Base-by-base conservation (phyloP, 169 alveolate species). In the Plasmodium coatneyi region DNA sequence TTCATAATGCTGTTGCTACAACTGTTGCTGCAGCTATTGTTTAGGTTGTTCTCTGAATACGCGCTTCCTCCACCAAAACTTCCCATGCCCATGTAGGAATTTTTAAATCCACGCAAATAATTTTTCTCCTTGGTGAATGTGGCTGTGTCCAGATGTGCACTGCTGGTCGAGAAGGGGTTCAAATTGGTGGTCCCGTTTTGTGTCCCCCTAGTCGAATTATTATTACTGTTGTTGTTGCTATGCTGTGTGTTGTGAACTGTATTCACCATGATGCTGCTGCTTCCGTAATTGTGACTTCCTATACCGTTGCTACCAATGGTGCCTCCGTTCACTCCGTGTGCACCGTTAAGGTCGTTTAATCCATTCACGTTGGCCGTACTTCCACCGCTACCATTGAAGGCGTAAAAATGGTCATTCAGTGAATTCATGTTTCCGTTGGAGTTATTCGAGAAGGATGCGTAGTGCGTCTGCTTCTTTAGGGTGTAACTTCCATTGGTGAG, bases 391-490 rank as follows among this genome's bases (percentile, higher is more conserved):
- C 28, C 52, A 22, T 60, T 89, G 16, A 32, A 89, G 28, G 83
- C 14, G 60, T 79, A 79, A n/a, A 56, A 1, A 60, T 60, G 76
- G 4, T 89, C 82, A 66, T 43, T 89, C 19, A 71, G 46, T 0
- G 71, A 78, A n/a, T 79, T 79, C 25, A 87, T 36, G 30, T 79
- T 76, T 1, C 32, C 46, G 72, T 66, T 79, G 2, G 78, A 28
- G 49, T 41, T 72, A 70, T 80, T 89, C 6, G 94, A 79, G 32
- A 79, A 80, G 9, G 89, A 78, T 12, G 94, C 87, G 71, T 89
- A 79, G 52, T 89, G 89, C 1, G 94, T 89, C 30, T 78, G 86
- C 22, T 79, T 89, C 54, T 89, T 89, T 16, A 89, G 41, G 7
- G n/a, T 36, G 71, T 12, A 79, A 60, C 28, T 36, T 30, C 22